Evolutionary conservation across 2,329 filamentous ascomycete species (phyloP), one percentile per base, ranked within the genome.

Genomic region (Ophiobolus disseminans): DNA sequence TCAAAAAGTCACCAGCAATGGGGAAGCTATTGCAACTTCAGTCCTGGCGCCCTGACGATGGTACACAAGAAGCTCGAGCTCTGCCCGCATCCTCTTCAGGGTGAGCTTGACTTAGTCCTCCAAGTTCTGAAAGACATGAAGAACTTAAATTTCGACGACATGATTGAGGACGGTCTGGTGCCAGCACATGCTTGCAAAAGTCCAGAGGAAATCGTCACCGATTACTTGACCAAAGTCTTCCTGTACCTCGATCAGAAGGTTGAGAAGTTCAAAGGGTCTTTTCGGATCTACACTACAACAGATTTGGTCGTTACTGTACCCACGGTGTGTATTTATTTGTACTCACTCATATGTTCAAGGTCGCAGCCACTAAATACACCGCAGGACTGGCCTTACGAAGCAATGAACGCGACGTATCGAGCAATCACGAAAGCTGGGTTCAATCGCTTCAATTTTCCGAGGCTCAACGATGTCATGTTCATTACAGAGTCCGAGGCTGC

Each of bases 401-500:
- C 66, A 3, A 66, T 58, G 48, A 66, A 70, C 45, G 58, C 62
- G 2, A 69, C 63, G 0, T 62, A 58, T 35, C 48, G 58, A 20
- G 65, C 66, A 3, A 10, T 68, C 11, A 53, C 30, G 3, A 45
- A 49, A 35, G 65, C 66, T 3, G 66, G 66, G 1, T 68, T 70
- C 53, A 66, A 64, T 31, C 20, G 48, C 30, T 26, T 19, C 9
- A 56, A 41, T 1, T 68, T 66, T 37, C 62, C 65, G 10, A 55
- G 42, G 8, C 34, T 68, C 5, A 44, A 55, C 20, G 51, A 66
- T 1, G 50, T 62, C 5, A 47, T 66, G 5, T 45, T 70, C n/a
- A 50, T 69, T 3, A 56, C 63, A 7, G 66, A 70, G 38, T 58
- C 64, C 0, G 64, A 69, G 47, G 66, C 65, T 14, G 65, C 66